Evolutionary conservation across 2,329 filamentous ascomycete genomes (phyloP).

Genomic region (Phaeosphaeria sp.): DNA sequence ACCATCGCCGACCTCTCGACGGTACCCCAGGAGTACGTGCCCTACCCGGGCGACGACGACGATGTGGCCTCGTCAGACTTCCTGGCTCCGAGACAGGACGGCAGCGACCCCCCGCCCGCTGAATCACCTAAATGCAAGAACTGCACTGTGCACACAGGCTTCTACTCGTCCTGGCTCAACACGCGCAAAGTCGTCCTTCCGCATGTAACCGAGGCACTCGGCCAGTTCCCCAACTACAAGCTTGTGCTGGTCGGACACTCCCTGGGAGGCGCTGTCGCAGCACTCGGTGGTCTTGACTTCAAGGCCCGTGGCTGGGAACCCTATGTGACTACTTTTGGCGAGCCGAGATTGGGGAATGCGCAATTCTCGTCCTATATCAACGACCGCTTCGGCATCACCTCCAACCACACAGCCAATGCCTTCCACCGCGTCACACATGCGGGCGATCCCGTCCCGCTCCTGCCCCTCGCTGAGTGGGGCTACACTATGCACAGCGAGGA

Average conservation of each 20-base stretch:
- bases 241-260: constrained; percentile 88
- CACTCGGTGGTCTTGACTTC: constrained; percentile 84
- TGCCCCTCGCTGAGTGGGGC: constrained; percentile 88
- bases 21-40: constrained; percentile 86
- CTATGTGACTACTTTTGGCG: constrained; percentile 87
- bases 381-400: constrained; percentile 52
- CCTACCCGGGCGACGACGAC: constrained; percentile 71
- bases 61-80: constrained; percentile 44
- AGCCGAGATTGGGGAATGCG: constrained; percentile 71
- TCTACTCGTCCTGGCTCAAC: constrained; percentile 82
- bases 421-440: constrained; percentile 86
- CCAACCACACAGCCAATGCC: constrained; percentile 26
- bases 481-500: constrained; percentile 87
- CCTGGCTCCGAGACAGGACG: constrained; percentile 22
- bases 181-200: constrained; percentile 74
- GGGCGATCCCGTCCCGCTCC: constrained; percentile 85
- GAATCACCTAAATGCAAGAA: constrained; percentile 71
- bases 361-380: constrained; percentile 63
- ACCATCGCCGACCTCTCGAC: constrained; percentile 90
- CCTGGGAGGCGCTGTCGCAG: constrained; percentile 89
- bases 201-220: constrained; percentile 65
- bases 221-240: constrained; percentile 72
- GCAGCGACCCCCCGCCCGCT: constrained; percentile 31
- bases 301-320: constrained; percentile 77
- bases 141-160: constrained; percentile 92